Evolutionary conservation across 75 land plant species (phyloP), one percentile per base, ranked within the genome.

Genomic region (Adiantum capillusveneris): DNA sequence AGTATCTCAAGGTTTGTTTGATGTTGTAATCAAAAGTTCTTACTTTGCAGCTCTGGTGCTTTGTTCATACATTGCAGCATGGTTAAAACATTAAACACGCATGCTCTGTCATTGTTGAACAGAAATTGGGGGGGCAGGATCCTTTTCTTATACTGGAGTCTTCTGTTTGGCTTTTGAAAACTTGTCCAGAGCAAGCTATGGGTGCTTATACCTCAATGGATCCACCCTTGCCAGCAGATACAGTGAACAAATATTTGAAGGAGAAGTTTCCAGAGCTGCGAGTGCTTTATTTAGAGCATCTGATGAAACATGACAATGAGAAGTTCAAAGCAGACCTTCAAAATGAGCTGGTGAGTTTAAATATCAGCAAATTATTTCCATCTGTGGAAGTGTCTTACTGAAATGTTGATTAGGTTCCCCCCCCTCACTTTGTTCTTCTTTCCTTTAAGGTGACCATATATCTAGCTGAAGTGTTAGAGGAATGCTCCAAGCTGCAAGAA

Each of bases 81-180:
- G n/a, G n/a, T n/a, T n/a, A n/a, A n/a, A n/a, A n/a, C n/a, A n/a
- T n/a, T n/a, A n/a, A n/a, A n/a, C n/a, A n/a, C n/a, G n/a, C n/a
- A n/a, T n/a, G n/a, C n/a, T n/a, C n/a, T n/a, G n/a, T n/a, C n/a
- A n/a, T 34, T 34, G 3, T 34, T 34, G 7, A 3, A 34, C 37
- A 86, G 96, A 86, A 82, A 58, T 82, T 90, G 29, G 90, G 96
- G 44, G 71, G 58, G 0, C 68, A 81, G 24, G 86, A 89, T 56
- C 95, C 85, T 11, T 72, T 72, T 74, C 86, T 92, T 69, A 88
- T 85, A 7, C 73, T 92, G 39, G 96, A 92, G 39, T 85, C 65
- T 62, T 85, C 97, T 18, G 74, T 65, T 57, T 76, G 71, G 71
- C 71, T 84, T 65, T 81, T 92, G 46, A 83, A 89, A 65, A 74